phyloP scores from a whole-genome alignment of 140 eudicot genomes.

The Anethum foeniculum region DNA sequence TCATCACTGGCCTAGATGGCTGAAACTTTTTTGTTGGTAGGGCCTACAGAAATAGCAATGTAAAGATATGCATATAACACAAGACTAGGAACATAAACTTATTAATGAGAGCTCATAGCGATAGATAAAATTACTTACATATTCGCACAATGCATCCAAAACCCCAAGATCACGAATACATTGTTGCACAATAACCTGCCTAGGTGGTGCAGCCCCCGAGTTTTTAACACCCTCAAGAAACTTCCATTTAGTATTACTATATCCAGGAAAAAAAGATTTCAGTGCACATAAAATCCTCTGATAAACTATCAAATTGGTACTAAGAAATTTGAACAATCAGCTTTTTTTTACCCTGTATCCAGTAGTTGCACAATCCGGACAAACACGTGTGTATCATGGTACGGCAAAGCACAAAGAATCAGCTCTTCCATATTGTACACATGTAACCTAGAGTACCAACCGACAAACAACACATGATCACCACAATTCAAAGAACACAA shows the following conservation, averaged over 20 bases:
- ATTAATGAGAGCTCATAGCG: background rate
- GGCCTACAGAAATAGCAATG: constrained; percentile 33
- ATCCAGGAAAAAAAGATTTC: constrained; percentile 6
- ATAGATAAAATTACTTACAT: constrained; percentile 36
- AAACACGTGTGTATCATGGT: constrained; percentile 81
- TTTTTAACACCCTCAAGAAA: constrained; percentile 85
- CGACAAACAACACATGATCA: constrained; percentile 2
- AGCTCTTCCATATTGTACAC: constrained; percentile 74
- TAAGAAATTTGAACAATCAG: background rate
- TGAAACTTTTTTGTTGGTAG: constrained; percentile 57
- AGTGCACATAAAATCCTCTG: constrained; percentile 2
- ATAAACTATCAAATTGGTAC: background rate
- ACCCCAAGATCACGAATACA: constrained; percentile 68
- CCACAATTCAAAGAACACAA: background rate
- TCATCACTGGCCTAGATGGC: constrained; percentile 56
- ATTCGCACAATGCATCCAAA: constrained; percentile 67
- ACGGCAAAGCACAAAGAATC: constrained; percentile 78
- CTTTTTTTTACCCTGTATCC: constrained; percentile 49
- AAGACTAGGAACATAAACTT: background rate
- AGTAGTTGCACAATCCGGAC: constrained; percentile 73
- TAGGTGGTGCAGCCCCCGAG: constrained; percentile 89
- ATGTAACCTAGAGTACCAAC: constrained; percentile 43
- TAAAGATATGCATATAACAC: background rate
- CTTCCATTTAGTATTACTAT: constrained; percentile 67
- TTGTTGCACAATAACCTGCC: constrained; percentile 86